These are phyloP conservation scores for Tuber borchii DNA, from an alignment of 495 filamentous ascomycete species.

Conservation along the genomic window DNA sequence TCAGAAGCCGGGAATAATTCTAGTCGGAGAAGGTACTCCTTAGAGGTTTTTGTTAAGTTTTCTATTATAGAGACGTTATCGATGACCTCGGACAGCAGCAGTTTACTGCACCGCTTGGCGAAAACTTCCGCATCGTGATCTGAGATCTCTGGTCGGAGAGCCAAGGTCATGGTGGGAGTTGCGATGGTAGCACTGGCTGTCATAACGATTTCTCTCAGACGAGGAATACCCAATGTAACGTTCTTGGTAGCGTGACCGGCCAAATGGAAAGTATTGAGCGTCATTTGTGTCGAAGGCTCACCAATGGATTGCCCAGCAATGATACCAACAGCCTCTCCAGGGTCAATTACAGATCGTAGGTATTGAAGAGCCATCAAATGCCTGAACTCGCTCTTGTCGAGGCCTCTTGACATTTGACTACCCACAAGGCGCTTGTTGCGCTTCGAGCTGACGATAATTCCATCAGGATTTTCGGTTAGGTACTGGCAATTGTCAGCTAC, in stretches of 20 bases:
- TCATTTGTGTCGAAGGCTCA: conserved; percentile 98
- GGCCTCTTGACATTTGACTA: conserved; percentile 42
- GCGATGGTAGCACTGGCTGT: conserved; percentile 80
- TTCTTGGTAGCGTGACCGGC: conserved; percentile 97
- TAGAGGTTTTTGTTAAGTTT: conserved; percentile 63
- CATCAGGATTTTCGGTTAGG: conserved; percentile 66
- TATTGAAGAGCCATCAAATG: conserved; percentile 84
- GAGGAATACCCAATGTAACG: conserved; percentile 96
- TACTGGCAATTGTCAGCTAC: conserved; percentile 53
- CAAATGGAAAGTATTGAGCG: conserved; percentile 99
- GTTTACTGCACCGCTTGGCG: conserved; percentile 84
- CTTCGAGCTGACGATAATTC: conserved; percentile 66
- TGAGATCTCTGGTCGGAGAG: conserved; percentile 65
- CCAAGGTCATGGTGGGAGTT: conserved; percentile 86
- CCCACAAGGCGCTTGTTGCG: conserved; percentile 50
- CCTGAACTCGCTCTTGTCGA: conserved; percentile 66
- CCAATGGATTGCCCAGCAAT: conserved; percentile 94
- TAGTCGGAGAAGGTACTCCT: conserved; percentile 75
- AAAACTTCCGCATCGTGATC: conserved; percentile 67
- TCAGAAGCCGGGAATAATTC: conserved; percentile 77
- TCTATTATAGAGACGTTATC: conserved; percentile 77
- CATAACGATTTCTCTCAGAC: conserved; percentile 97
- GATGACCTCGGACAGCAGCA: conserved; percentile 77
- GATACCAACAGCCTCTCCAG: conserved; percentile 95
- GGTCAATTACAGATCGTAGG: conserved; percentile 84